phyloP scores from a whole-genome alignment of 306 rosid genomes.

The Pyrus pyrifolia region DNA sequence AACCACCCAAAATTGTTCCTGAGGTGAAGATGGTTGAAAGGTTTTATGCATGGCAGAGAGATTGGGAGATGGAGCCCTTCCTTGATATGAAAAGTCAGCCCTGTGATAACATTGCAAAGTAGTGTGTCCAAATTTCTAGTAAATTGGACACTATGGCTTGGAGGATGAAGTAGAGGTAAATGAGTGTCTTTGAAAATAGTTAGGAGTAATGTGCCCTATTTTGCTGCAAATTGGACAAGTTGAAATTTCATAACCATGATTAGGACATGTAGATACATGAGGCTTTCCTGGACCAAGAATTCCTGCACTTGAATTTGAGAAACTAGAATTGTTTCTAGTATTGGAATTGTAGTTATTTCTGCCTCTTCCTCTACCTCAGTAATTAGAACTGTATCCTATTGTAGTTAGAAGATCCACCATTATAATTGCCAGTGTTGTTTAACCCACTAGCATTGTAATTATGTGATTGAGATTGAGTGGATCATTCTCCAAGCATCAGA shows the following conservation, averaged over 20 bases:
- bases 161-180: too few relatives aligned
- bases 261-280: neutral
- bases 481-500: neutral
- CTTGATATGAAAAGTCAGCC: too few relatives aligned
- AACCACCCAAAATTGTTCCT: too few relatives aligned
- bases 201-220: too few relatives aligned
- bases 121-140: too few relatives aligned
- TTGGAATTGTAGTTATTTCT: fast-evolving
- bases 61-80: too few relatives aligned
- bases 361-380: neutral
- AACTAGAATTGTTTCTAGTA: neutral
- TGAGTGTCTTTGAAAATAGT: too few relatives aligned
- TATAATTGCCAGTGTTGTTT: neutral
- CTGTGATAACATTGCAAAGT: too few relatives aligned
- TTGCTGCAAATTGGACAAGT: neutral
- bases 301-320: neutral
- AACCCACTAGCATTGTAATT: neutral
- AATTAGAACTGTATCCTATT: neutral
- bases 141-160: too few relatives aligned
- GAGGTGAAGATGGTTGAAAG: too few relatives aligned
- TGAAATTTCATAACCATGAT: too few relatives aligned
- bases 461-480: neutral
- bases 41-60: too few relatives aligned
- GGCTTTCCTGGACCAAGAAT: neutral
- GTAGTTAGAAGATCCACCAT: neutral